phyloP scores from a whole-genome alignment of 208 protist genomes.

The Trypanosoma melophagium region DNA sequence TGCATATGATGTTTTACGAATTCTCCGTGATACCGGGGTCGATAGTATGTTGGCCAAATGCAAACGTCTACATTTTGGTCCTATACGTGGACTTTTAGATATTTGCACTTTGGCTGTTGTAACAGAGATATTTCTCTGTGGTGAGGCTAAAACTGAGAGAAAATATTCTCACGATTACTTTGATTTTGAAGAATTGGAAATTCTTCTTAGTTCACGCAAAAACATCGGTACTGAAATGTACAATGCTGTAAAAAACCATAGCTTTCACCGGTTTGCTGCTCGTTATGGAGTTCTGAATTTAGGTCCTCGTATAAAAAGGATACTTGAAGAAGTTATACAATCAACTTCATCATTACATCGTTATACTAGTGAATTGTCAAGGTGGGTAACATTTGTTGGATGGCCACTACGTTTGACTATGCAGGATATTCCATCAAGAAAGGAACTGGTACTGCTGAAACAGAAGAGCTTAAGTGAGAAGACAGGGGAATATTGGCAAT shows the following conservation, averaged over 20 bases:
- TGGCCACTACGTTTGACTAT: slow-evolving; percentile 13
- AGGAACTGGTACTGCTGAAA: not conserved
- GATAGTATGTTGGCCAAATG: slow-evolving; percentile 57
- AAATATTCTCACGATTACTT: not conserved
- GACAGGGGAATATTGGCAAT: slow-evolving; percentile 31
- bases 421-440: slow-evolving; percentile 6
- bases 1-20: slow-evolving; percentile 17
- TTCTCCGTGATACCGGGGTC: slow-evolving; percentile 35
- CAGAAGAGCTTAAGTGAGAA: not conserved
- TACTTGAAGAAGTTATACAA: slow-evolving; percentile 10
- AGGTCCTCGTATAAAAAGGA: slow-evolving; percentile 5
- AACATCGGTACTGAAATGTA: slow-evolving; percentile 21
- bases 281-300: slow-evolving; percentile 26
- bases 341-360: not conserved
- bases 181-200: slow-evolving; percentile 17
- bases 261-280: slow-evolving; percentile 8
- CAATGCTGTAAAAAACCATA: slow-evolving; percentile 7
- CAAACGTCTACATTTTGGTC: slow-evolving; percentile 55
- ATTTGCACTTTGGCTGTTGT: slow-evolving; percentile 41
- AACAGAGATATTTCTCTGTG: slow-evolving; percentile 33
- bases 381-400: slow-evolving; percentile 22
- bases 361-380: slow-evolving; percentile 8
- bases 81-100: slow-evolving; percentile 53
- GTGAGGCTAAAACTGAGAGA: slow-evolving; percentile 7
- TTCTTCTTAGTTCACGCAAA: slow-evolving; percentile 32